Percentiles rank a stretch among this genome's conserved stretches.
Evolutionary conservation across 805 yeast genomes (phyloP).

Genomic region (Nakazawaea sp.): DNA sequence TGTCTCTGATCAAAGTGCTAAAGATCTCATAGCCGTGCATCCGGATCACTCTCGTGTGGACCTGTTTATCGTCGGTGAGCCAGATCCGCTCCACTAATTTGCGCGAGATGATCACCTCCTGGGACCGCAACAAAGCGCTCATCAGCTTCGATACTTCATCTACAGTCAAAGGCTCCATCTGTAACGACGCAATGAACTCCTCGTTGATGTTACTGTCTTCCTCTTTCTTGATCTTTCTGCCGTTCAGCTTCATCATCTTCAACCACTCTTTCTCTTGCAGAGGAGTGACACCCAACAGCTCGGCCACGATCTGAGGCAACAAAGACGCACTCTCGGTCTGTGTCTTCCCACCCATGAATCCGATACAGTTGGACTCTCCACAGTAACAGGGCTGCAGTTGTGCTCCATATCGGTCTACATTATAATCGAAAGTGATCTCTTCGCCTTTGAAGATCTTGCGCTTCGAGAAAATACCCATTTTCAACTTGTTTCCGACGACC

Average conservation of each 20-base stretch:
- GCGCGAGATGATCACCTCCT: slow-evolving; percentile 55
- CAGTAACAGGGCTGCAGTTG: slow-evolving; percentile 92
- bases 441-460: slow-evolving; percentile 69
- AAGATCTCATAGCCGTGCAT: slow-evolving; percentile 86
- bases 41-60: slow-evolving; percentile 56
- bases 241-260: slow-evolving; percentile 44
- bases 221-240: slow-evolving; percentile 40
- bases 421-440: slow-evolving; percentile 87
- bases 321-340: slow-evolving; percentile 88
- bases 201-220: slow-evolving; percentile 55
- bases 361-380: slow-evolving; percentile 87
- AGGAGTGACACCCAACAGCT: slow-evolving; percentile 73
- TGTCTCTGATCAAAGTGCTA: slow-evolving; percentile 46
- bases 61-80: slow-evolving; percentile 39
- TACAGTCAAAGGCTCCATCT: slow-evolving; percentile 41
- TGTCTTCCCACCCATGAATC: slow-evolving; percentile 93
- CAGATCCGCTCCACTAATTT: slow-evolving; percentile 65
- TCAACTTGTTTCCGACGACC: slow-evolving; percentile 85
- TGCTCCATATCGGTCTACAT: slow-evolving; percentile 95
- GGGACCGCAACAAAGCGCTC: slow-evolving; percentile 73
- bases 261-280: slow-evolving; percentile 69
- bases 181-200: slow-evolving; percentile 55
- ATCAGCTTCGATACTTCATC: slow-evolving; percentile 71
- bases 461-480: slow-evolving; percentile 94
- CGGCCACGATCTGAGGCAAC: slow-evolving; percentile 76